These are phyloP conservation scores for Silene vulgaris DNA, from an alignment of 179 eudicot species.

Conservation along the genomic window DNA sequence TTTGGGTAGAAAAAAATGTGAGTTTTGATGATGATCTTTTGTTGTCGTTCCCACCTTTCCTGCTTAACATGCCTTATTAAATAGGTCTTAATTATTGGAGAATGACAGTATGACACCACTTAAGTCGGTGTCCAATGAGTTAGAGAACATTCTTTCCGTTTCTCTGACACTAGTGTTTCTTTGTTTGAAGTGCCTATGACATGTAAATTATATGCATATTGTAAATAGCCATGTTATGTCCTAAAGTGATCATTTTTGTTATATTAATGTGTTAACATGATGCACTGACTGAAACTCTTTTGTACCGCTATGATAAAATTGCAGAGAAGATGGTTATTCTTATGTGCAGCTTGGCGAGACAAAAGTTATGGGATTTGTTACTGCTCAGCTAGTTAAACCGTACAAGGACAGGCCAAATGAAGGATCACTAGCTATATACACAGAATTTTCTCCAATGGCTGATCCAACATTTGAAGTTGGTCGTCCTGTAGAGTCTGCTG, in stretches of 20 bases:
- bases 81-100: neutral
- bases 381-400: constrained; percentile 74
- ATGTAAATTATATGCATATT: neutral
- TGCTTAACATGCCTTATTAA: neutral
- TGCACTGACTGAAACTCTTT: neutral
- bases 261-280: neutral
- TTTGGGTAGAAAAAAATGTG: no score
- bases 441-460: constrained; percentile 93
- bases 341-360: constrained; percentile 90
- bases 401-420: constrained; percentile 78
- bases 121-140: neutral
- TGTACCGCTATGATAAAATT: constrained; percentile 12
- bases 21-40: no score
- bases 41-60: no score
- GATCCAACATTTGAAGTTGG: constrained; percentile 86
- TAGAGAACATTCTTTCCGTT: neutral
- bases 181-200: neutral
- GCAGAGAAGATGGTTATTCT: constrained; percentile 84
- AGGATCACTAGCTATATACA: constrained; percentile 69
- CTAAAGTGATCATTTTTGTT: neutral
- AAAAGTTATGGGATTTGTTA: constrained; percentile 77
- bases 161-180: neutral
- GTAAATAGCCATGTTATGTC: neutral
- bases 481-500: constrained; percentile 69
- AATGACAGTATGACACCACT: neutral